Evolutionary conservation across 148 eudicot genomes (phyloP), one percentile per base, ranked within the genome.

Genomic region (Chenopodium formosanum): DNA sequence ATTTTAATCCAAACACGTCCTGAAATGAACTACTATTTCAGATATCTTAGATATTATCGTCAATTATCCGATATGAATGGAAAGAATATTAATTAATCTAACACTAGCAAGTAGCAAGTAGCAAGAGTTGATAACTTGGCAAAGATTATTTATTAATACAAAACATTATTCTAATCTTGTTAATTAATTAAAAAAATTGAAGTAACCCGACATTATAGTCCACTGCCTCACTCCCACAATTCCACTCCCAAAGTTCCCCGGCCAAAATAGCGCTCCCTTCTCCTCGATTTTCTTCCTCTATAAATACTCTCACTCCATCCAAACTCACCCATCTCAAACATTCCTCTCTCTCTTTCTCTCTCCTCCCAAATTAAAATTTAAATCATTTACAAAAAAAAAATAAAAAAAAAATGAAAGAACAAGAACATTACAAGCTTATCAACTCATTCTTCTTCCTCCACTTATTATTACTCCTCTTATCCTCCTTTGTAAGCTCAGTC

Each of bases 251-350:
- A 83, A 27, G 22, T 83, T 16, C n/a, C 66, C 63, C 67, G 52
- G 40, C 50, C 20, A 22, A 67, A 67, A 25, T 27, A 67, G 7
- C 14, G 22, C 63, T 58, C 19, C 22, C 63, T 32, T 12, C 71
- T 34, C 75, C 22, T 25, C 62, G 20, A 62, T 58, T 32, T 47
- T 14, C 44, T n/a, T 73, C 44, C 75, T 81, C 81, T 87, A 89
- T 90, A 90, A 79, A 87, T 81, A 75, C 10, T 69, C 63, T 32
- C 52, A 74, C 70, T 73, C 79, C 86, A 76, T 29, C 88, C 86
- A 81, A 83, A 83, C 84, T 73, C 65, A 67, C 64, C 56, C 80
- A 67, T 74, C 86, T 86, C 88, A 88, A 89, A 83, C 87, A 87
- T 85, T 83, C 90, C 74, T 52, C 62, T 56, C 19, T 53, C 60